Evolutionary conservation across 2,329 filamentous ascomycete genomes (phyloP), one percentile per base, ranked within the genome.

Genomic region (Scytalidium sp.): DNA sequence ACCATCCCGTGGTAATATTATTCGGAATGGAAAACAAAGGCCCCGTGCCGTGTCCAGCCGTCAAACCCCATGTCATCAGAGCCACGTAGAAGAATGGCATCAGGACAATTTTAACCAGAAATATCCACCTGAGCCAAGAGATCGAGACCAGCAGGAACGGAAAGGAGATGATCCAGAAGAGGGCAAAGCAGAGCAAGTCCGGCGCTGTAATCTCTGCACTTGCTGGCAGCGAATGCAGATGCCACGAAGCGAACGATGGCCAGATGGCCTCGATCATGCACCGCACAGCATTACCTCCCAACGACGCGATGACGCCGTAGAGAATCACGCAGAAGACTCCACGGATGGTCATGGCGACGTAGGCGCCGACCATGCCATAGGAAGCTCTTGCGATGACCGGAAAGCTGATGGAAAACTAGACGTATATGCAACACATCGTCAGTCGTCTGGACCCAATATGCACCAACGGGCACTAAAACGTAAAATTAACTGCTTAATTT

Each of bases 141-240:
- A 60, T 53, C 39, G 78, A 77, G 52, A 83, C 78, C 53, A 77
- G 67, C 11, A 83, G 60, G 41, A 83, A 52, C 3, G 55, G 58
- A 15, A 60, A 43, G 36, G 56, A 53, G 27, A 59, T 19, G 23
- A 59, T 51, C 43, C 56, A 56, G 50, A 58, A 58, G 21, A 84
- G 56, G 54, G 83, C 75, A 57, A 80, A 80, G 27, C 70, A 72
- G 17, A 80, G 58, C 70, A 84, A 70, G n/a, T 76, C 75, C 51
- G 79, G 73, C 3, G 75, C 79, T 3, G 75, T 79, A 36, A 82
- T 79, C 21, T 79, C 79, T 15, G 52, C 50, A 22, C 75, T 72
- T 2, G 63, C 67, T 1, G 64, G 68, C 3, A 83, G 70, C 5
- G 32, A 36, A 19, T 70, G 67, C 57, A 84, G 84, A 3, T 82